Evolutionary conservation across 1,284 basidiomycete genomes (phyloP).

Genomic region (Pisolithus thermaeus): DNA sequence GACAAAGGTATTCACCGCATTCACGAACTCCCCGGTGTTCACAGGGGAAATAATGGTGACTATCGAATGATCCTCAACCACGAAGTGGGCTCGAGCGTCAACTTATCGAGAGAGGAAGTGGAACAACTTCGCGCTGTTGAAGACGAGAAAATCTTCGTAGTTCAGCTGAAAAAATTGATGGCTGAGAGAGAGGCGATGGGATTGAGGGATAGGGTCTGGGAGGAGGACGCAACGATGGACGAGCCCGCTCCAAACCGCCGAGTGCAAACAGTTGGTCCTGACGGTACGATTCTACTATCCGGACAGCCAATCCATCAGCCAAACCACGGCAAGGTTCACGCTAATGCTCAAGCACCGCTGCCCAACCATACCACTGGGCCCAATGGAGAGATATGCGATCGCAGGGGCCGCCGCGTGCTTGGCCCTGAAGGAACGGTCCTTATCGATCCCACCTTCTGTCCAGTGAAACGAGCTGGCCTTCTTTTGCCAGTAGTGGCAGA

Average conservation of each 20-base stretch:
- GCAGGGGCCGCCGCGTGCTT: constrained; percentile 13
- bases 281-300: constrained; percentile 9
- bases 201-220: constrained; percentile 10
- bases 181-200: constrained; percentile 8
- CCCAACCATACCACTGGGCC: constrained; percentile 12
- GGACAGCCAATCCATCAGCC: not conserved
- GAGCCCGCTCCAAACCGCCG: not conserved
- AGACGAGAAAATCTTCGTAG: constrained; percentile 13
- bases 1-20: constrained; percentile 22
- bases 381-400: constrained; percentile 14
- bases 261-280: constrained; percentile 6
- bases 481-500: not conserved
- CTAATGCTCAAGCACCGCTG: not conserved
- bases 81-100: constrained; percentile 15
- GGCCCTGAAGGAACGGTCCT: constrained; percentile 14
- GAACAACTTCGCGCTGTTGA: constrained; percentile 13
- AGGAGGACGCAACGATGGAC: constrained; percentile 13
- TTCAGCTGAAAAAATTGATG: constrained; percentile 18
- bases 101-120: constrained; percentile 21
- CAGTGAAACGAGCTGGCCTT: constrained; percentile 2
- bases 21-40: constrained; percentile 14
- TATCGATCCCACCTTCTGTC: constrained; percentile 7
- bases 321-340: not conserved
- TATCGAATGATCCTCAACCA: constrained; percentile 18
- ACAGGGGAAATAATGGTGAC: constrained; percentile 10